Evolutionary conservation across 2,329 filamentous ascomycete species (phyloP).

Genomic region (Xylariaceae sp.): DNA sequence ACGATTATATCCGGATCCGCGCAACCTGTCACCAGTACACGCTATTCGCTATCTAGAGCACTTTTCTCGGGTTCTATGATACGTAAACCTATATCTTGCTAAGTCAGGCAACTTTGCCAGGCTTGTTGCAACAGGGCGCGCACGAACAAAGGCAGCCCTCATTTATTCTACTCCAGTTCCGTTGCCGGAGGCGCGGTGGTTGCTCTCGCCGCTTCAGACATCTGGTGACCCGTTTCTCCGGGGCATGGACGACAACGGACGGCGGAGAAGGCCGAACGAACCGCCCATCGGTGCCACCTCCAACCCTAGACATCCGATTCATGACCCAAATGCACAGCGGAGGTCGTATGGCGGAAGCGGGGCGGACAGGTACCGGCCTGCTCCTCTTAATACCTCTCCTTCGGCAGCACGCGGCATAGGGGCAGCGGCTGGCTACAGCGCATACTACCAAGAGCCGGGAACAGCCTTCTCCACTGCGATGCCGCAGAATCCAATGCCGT

Average conservation of each 20-base stretch:
- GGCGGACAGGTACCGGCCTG: constrained; percentile 55
- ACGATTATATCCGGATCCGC: constrained; percentile 22
- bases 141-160: constrained; percentile 63
- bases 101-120: constrained; percentile 17
- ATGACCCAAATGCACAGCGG: constrained; percentile 53
- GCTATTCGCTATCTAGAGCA: constrained; percentile 13
- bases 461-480: constrained; percentile 59
- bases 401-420: constrained; percentile 54
- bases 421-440: constrained; percentile 59
- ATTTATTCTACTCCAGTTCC: constrained; percentile 62
- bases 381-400: constrained; percentile 53
- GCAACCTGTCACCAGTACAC: constrained; percentile 16
- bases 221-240: constrained; percentile 54
- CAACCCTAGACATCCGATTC: constrained; percentile 55
- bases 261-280: constrained; percentile 75
- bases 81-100: constrained; percentile 12
- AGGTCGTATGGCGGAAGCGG: constrained; percentile 48
- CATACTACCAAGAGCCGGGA: constrained; percentile 60
- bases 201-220: constrained; percentile 61
- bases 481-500: constrained; percentile 53
- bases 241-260: constrained; percentile 80
- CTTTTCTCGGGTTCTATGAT: constrained; percentile 8
- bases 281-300: constrained; percentile 64
- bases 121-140: constrained; percentile 39
- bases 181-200: constrained; percentile 67